Percentiles rank a stretch among this genome's conserved stretches.
These are phyloP conservation scores for Zymoseptoria tritici DNA, from an alignment of 2,329 filamentous ascomycete species.

Conservation along the genomic window DNA sequence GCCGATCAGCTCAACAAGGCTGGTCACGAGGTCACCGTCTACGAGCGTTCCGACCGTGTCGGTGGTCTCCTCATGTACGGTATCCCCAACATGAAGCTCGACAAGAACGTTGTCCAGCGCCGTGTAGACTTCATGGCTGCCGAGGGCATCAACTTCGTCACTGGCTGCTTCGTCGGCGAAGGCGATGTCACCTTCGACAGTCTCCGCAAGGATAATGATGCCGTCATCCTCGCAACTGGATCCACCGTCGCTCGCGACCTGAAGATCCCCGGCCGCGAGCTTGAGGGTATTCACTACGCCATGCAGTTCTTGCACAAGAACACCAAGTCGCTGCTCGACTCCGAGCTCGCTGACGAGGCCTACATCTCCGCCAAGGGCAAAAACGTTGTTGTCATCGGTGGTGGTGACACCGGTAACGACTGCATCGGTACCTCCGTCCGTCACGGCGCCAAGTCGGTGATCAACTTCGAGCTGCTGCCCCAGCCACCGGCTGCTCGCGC, in stretches of 20 bases:
- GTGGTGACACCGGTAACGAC: conserved; percentile 96
- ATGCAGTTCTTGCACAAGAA: conserved; percentile 98
- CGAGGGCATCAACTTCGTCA: conserved; percentile 78
- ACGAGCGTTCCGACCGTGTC: conserved; percentile 82
- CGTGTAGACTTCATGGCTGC: conserved; percentile 90
- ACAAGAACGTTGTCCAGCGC: conserved; percentile 94
- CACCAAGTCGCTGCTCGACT: conserved; percentile 94
- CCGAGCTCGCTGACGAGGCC: conserved; percentile 69
- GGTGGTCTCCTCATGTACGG: conserved; percentile 97
- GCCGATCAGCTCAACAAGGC: conserved; percentile 93
- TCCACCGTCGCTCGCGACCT: conserved; percentile 89
- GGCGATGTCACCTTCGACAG: conserved; percentile 60
- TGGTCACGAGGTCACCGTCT: conserved; percentile 81
- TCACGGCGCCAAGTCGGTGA: conserved; percentile 89
- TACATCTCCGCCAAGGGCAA: conserved; percentile 96
- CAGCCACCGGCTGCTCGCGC: conserved; percentile 87
- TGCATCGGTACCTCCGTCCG: conserved; percentile 95
- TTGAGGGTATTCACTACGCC: conserved; percentile 87
- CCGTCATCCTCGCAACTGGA: conserved; percentile 85
- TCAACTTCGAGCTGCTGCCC: conserved; percentile 92
- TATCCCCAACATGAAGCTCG: conserved; percentile 99
- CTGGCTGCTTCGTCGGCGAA: conserved; percentile 69
- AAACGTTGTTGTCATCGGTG: conserved; percentile 92
- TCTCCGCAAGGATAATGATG: conserved; percentile 67
- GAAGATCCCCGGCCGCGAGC: conserved; percentile 78